Conservation (phyloP, 129 eudicot species). For the Arctium minus region DNA sequence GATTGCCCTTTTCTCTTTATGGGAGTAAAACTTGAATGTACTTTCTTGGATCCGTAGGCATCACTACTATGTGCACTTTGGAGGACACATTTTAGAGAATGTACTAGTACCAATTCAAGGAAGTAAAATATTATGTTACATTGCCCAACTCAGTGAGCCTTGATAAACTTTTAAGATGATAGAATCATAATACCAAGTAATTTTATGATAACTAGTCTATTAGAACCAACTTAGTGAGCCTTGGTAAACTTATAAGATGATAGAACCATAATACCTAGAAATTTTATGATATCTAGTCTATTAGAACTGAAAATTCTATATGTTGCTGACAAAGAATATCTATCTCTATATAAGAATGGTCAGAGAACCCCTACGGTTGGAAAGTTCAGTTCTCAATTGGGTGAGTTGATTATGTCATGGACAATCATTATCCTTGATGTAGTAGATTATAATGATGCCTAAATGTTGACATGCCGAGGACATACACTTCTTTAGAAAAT, state of each 20-base stretch:
- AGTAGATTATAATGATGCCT: neutral
- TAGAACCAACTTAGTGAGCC: neutral
- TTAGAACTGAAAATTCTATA: neutral
- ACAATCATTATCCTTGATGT: neutral
- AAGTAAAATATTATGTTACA: neutral
- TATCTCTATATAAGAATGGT: neutral
- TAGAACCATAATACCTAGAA: neutral
- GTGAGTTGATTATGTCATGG: neutral
- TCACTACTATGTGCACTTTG: neutral
- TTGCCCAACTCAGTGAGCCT: neutral
- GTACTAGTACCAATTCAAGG: neutral
- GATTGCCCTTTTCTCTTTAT: neutral
- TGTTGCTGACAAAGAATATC: neutral
- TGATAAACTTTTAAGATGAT: neutral
- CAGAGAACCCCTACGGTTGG: neutral
- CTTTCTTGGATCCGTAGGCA: slow-evolving; percentile 1
- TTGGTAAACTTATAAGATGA: neutral
- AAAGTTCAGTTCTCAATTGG: neutral
- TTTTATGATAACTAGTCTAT: neutral
- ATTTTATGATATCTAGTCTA: neutral
- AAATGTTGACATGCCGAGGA: too few relatives aligned
- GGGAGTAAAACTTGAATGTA: neutral
- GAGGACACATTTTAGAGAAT: neutral
- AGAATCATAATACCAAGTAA: neutral
- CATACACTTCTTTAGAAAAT: too few relatives aligned